phyloP scores from a whole-genome alignment of 208 protist species.

The Wallacemonas rigidus region DNA sequence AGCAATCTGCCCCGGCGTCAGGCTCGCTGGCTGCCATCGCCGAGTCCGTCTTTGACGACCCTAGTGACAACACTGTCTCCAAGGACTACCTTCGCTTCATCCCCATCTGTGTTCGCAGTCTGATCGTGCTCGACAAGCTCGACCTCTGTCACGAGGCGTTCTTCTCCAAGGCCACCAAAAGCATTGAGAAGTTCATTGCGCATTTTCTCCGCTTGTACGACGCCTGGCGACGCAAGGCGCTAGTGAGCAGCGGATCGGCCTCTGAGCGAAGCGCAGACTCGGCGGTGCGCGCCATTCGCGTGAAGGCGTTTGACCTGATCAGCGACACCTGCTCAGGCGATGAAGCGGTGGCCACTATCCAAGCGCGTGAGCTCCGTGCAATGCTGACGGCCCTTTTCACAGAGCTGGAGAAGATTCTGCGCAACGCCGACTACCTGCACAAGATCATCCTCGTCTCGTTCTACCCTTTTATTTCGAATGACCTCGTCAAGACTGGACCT shows the following conservation, averaged over 20 bases:
- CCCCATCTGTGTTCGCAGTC: conserved; percentile 72
- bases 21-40: conserved; percentile 42
- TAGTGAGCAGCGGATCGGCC: conserved; percentile 30
- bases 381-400: conserved; percentile 76
- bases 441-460: conserved; percentile 60
- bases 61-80: conserved; percentile 38
- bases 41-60: conserved; percentile 61
- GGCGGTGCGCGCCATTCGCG: conserved; percentile 57
- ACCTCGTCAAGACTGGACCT: conserved; percentile 41
- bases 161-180: conserved; percentile 56
- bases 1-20: conserved; percentile 6
- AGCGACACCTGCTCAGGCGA: conserved; percentile 62
- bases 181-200: conserved; percentile 69
- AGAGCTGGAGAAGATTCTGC: conserved; percentile 81
- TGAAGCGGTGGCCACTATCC: conserved; percentile 71
- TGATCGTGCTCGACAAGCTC: conserved; percentile 60
- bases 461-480: conserved; percentile 72
- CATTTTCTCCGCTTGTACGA: conserved; percentile 83
- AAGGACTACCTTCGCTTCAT: conserved; percentile 76
- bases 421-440: conserved; percentile 79
- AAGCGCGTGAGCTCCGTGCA: conserved; percentile 55
- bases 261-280: conserved; percentile 30
- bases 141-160: conserved; percentile 77
- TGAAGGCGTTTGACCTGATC: conserved; percentile 59
- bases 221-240: conserved; percentile 53